Evolutionary conservation across 768 basidiomycete genomes (phyloP).

Genomic region (Pilatotrama ljubarskyi): DNA sequence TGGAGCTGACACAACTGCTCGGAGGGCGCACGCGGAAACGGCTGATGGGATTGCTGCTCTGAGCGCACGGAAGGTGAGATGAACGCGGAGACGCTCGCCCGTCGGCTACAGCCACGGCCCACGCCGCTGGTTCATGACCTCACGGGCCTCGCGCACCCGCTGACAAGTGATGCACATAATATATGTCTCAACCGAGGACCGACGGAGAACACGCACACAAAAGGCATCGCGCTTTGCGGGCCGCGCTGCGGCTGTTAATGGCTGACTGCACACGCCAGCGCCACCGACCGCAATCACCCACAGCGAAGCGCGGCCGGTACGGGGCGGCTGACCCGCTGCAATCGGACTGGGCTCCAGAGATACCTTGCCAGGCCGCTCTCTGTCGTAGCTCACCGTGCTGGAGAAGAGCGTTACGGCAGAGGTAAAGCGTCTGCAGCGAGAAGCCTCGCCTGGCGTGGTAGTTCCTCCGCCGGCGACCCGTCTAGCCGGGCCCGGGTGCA

Average conservation of each 20-base stretch:
- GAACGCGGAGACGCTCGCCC: not conserved
- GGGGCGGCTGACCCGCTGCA: not conserved
- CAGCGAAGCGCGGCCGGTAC: not conserved
- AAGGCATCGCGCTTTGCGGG: conserved; percentile 2
- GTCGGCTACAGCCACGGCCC: not conserved
- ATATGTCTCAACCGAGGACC: conserved; percentile 10
- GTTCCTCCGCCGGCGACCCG: not conserved
- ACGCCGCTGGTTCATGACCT: not conserved
- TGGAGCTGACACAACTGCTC: conserved; percentile 4
- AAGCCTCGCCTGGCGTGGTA: not conserved
- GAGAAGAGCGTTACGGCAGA: not conserved
- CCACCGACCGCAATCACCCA: conserved; percentile 8
- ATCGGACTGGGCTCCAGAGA: not conserved
- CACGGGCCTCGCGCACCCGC: not conserved
- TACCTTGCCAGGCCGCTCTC: not conserved
- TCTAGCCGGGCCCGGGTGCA: not conserved
- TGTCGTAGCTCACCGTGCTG: not conserved
- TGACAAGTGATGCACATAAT: not conserved
- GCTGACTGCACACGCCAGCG: conserved; percentile 11
- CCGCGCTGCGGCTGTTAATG: not conserved
- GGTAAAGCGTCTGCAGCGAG: not conserved
- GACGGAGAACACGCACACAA: conserved; percentile 2
- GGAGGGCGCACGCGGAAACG: conserved; percentile 2
- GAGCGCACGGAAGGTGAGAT: not conserved
- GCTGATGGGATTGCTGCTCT: not conserved